Evolutionary conservation across 1,284 basidiomycete genomes (phyloP).

Genomic region (Xerocomus amazonicus): DNA sequence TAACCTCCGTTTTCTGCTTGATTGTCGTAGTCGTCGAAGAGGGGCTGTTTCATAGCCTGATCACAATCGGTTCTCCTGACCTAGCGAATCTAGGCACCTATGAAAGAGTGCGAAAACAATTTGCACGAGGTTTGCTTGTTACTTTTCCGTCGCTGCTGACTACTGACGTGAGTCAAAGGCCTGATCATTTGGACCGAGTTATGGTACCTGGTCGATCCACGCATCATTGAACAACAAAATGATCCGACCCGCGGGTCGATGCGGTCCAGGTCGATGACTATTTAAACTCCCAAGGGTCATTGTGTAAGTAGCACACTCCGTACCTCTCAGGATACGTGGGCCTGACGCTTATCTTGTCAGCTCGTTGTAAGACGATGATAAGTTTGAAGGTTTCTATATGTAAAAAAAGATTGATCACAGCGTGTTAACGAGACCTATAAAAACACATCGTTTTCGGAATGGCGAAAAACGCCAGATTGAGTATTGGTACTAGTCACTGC

Average conservation of each 20-base stretch:
- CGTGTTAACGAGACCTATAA: too few relatives aligned
- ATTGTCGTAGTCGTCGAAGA: slow-evolving; percentile 15
- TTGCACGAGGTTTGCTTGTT: slow-evolving; percentile 17
- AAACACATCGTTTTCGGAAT: too few relatives aligned
- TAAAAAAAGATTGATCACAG: too few relatives aligned
- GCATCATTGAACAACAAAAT: background rate
- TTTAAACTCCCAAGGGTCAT: slow-evolving; percentile 7
- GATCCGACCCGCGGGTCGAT: background rate
- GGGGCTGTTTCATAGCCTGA: slow-evolving; percentile 22
- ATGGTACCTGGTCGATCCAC: slow-evolving; percentile 20
- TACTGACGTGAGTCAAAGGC: slow-evolving; percentile 11
- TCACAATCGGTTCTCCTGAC: slow-evolving; percentile 10
- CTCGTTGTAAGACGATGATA: too few relatives aligned
- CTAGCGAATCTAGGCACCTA: slow-evolving; percentile 20
- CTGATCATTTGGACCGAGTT: slow-evolving; percentile 14
- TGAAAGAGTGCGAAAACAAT: slow-evolving; percentile 11
- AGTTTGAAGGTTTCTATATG: too few relatives aligned
- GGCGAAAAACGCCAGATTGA: too few relatives aligned
- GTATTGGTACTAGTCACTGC: too few relatives aligned
- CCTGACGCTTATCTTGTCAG: too few relatives aligned
- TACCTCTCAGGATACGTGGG: too few relatives aligned
- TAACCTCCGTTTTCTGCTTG: slow-evolving; percentile 23
- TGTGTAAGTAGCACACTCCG: background rate
- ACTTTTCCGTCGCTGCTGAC: background rate
- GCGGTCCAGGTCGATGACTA: slow-evolving; percentile 15